Base-by-base conservation (phyloP, 176 grass and related monocot genomes). In the Themeda triandra region DNA sequence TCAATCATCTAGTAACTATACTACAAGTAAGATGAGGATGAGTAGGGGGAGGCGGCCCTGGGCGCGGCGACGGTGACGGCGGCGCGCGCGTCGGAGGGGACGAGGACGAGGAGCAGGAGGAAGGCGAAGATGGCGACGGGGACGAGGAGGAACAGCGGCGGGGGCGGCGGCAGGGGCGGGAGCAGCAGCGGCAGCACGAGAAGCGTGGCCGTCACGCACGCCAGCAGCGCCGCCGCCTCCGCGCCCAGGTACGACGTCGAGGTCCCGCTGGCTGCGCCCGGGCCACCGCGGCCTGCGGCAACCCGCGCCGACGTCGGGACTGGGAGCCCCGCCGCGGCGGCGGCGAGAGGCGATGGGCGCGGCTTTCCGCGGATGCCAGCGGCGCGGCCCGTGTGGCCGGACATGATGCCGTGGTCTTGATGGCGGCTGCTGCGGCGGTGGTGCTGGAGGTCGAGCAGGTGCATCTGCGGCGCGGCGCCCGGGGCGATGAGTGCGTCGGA, bases 91-190 rank as follows among this genome's bases (percentile, higher is more conserved):
- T 88, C 86, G 36, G 83, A 86, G 10, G 90, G 86, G n/a, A 92
- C 19, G 59, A 83, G 49, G 0, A 72, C 62, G 73, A 88, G 60
- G 4, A 88, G 29, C 10, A 88, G 66, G 2, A 92, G 71, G 48
- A 88, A 73, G 73, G 72, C 78, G 74, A 92, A 76, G 66, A 92
- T 82, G 82, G 72, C 78, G n/a, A 92, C 72, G 15, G 90, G 90
- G 1, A 92, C 56, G 30, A 92, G 74, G 44, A 92, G 68, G 17
- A 80, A 1, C 8, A 82, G 31, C 44, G 62, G 60, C 66, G 90
- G 86, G 24, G 85, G 85, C n/a, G 85, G 86, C 28, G 90, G 90
- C 6, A 85, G 79, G 6, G 78, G 86, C 0, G 82, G 90, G 3
- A 88, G 86, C 0, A 86, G 46, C 30, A 88, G 78, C 18, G 82